These are phyloP conservation scores for Peltaster fructicola DNA, from an alignment of 2,329 filamentous ascomycete genomes.

Conservation along the genomic window DNA sequence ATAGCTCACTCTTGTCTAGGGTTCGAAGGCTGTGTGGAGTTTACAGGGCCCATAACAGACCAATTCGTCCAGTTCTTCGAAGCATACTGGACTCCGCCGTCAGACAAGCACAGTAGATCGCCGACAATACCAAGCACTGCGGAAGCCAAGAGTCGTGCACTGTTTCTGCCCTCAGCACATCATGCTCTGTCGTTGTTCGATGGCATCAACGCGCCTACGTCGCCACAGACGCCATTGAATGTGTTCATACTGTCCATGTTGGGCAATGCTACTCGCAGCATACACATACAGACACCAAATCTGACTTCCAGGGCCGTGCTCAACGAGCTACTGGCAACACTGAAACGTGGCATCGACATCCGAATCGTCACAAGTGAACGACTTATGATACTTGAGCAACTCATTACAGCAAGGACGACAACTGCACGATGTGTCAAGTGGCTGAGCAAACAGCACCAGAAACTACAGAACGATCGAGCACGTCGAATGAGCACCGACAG, in stretches of 20 bases:
- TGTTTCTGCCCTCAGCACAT: constrained; percentile 56
- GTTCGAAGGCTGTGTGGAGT: constrained; percentile 60
- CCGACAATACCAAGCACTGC: constrained; percentile 2
- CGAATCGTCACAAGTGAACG: constrained; percentile 17
- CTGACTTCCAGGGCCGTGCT: constrained; percentile 51
- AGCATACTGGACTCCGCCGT: constrained; percentile 60
- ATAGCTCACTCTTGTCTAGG: no score
- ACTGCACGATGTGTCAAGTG: constrained; percentile 46
- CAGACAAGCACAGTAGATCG: constrained; percentile 11
- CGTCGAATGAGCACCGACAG: constrained; percentile 15
- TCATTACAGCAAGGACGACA: constrained; percentile 61
- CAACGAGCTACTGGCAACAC: constrained; percentile 39
- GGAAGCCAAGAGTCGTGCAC: constrained; percentile 5
- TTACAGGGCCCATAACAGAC: constrained; percentile 43
- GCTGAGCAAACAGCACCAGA: constrained; percentile 39
- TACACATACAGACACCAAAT: constrained; percentile 64
- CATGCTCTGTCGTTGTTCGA: no score
- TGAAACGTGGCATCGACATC: constrained; percentile 50
- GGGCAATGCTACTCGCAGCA: constrained; percentile 35
- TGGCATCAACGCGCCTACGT: constrained; percentile 15
- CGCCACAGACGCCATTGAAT: constrained; percentile 52
- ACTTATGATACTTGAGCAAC: constrained; percentile 48
- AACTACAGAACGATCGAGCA: constrained; percentile 7
- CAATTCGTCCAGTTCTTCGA: constrained; percentile 50
- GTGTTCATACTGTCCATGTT: constrained; percentile 44